Evolutionary conservation across 78 protist species (phyloP).

Genomic region (Mantamonas sphyraenae): DNA sequence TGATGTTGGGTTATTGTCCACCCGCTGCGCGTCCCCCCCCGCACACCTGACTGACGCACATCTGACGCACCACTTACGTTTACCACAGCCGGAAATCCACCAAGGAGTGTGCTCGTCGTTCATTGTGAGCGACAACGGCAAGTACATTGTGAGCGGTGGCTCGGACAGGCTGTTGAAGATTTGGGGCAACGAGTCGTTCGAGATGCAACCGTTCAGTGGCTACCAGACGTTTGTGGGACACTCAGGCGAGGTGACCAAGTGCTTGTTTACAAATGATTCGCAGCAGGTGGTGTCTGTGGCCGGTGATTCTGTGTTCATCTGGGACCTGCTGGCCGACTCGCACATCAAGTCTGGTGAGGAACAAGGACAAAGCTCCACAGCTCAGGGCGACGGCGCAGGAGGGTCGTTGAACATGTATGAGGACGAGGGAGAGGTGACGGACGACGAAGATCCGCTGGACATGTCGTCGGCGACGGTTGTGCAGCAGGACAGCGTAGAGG

Average conservation of each 20-base stretch:
- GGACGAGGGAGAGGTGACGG: too few relatives aligned
- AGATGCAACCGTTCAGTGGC: neutral
- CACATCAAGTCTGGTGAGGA: too few relatives aligned
- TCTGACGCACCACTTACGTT: too few relatives aligned
- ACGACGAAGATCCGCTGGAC: too few relatives aligned
- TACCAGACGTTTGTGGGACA: neutral
- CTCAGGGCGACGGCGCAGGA: too few relatives aligned
- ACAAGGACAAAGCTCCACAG: too few relatives aligned
- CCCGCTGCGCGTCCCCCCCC: too few relatives aligned
- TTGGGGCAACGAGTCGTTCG: neutral
- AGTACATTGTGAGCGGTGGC: neutral
- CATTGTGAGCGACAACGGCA: neutral
- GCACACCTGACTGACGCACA: too few relatives aligned
- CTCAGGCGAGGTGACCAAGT: neutral
- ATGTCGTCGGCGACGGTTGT: too few relatives aligned
- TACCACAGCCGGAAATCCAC: too few relatives aligned
- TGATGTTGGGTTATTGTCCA: neutral
- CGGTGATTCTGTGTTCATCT: conserved; percentile 4
- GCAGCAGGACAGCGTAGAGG: too few relatives aligned
- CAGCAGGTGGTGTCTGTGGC: neutral
- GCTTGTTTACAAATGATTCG: neutral
- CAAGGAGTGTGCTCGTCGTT: neutral
- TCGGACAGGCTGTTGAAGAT: neutral
- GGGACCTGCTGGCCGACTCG: neutral
- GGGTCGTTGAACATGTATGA: too few relatives aligned